Evolutionary conservation across 345 rosid genomes (phyloP), one percentile per base, ranked within the genome.

Genomic region (Citropsis articulata): DNA sequence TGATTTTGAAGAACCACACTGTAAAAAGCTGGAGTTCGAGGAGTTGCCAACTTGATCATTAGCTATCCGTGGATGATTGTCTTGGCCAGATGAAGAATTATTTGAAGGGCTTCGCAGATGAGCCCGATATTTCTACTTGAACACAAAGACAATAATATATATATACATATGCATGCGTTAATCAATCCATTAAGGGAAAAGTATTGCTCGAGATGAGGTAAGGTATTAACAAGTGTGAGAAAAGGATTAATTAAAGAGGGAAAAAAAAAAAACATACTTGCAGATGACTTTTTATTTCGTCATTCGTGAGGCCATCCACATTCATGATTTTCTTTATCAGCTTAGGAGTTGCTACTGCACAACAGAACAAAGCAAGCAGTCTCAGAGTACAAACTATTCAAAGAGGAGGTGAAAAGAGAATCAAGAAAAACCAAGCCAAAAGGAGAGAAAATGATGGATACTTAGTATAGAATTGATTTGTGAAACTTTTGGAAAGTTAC

Each of bases 251-350:
- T 12, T 3, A 45, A 45, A 18, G 50, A 13, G 4, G 2, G 9
- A 56, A 56, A 71, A 57, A 57, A 13, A 56, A 56, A 71, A 57
- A 57, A 81, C 81, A 76, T 82, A 91, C 98, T 90, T 94, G 98
- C 75, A 94, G 88, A 86, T 94, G 97, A 84, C 96, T 91, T 82
- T 94, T 94, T 6, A 94, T 93, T 91, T 94, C 96, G 84, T 92
- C 97, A 81, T 89, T 91, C 73, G 98, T 94, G 78, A 94, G 90
- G 38, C 94, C 98, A 75, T 94, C 94, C 33, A 94, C 93, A 81
- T 86, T 82, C 98, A 94, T 94, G 45, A 87, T 76, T 50, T 92
- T 93, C 72, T 90, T 91, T 45, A 91, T 90, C 81, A 89, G 96
- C 77, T 91, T 93, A 69, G 98, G 98, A 73, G 95, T 93, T 55